Percentiles rank a stretch among this genome's conserved stretches.
phyloP scores from a whole-genome alignment of 1,139 yeast genomes.

The Pneumocystis jirovecii region DNA sequence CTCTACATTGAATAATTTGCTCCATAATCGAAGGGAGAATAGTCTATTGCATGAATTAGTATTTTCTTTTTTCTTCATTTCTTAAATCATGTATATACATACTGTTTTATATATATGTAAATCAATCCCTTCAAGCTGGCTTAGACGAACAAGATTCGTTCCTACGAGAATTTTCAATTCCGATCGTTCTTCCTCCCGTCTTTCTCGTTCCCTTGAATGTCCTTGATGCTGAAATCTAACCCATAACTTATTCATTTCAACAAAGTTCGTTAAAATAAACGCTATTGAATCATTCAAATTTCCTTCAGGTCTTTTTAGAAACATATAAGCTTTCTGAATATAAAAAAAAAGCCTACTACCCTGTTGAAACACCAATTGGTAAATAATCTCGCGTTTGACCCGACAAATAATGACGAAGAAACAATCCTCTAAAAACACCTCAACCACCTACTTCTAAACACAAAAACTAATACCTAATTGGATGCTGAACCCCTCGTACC shows the following conservation, averaged over 20 bases:
- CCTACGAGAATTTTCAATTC: conserved; percentile 89
- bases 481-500: conserved; percentile 97
- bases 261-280: conserved; percentile 70
- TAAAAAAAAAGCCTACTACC: conserved; percentile 9
- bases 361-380: conserved; percentile 28
- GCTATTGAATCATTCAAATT: conserved; percentile 51
- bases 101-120: conserved; percentile 40
- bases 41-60: conserved; percentile 17
- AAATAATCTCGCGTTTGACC: conserved; percentile 67
- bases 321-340: neutral
- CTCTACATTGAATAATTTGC: conserved; percentile 85
- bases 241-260: conserved; percentile 97
- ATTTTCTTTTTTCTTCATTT: neutral
- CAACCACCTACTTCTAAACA: neutral
- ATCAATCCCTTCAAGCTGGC: conserved; percentile 72
- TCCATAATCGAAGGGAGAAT: conserved; percentile 73
- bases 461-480: conserved; percentile 30
- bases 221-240: conserved; percentile 94
- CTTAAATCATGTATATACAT: neutral
- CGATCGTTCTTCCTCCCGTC: conserved; percentile 64
- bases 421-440: conserved; percentile 41
- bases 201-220: conserved; percentile 64
- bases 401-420: conserved; percentile 72
- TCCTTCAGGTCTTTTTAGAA: conserved; percentile 25
- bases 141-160: conserved; percentile 72